Evolutionary conservation across 2,329 filamentous ascomycete species (phyloP).

Genomic region (Sordariomycetes sp.): DNA sequence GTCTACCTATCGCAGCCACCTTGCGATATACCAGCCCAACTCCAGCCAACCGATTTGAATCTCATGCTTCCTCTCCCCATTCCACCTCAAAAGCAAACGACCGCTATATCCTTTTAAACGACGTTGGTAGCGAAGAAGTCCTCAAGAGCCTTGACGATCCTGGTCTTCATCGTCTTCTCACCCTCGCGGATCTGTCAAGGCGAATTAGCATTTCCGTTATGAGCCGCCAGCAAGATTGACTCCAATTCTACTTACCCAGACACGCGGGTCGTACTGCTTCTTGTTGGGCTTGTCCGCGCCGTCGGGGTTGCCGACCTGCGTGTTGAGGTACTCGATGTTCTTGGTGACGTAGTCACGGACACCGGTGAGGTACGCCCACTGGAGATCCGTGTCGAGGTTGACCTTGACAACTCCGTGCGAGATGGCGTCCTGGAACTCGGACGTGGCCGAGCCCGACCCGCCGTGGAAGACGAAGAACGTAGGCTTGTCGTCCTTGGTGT

Average conservation of each 20-base stretch:
- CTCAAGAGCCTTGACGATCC: slow-evolving; percentile 69
- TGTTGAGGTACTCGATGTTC: slow-evolving; percentile 90
- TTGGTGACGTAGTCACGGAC: slow-evolving; percentile 89
- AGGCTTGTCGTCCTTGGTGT: slow-evolving; percentile 69
- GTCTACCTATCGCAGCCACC: not conserved
- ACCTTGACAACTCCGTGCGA: slow-evolving; percentile 96
- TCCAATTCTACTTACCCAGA: slow-evolving; percentile 56
- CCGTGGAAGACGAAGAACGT: slow-evolving; percentile 99
- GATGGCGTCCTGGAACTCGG: slow-evolving; percentile 86
- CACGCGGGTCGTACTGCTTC: slow-evolving; percentile 72
- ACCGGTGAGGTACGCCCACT: slow-evolving; percentile 86
- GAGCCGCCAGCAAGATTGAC: not conserved
- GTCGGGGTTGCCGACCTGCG: slow-evolving; percentile 87
- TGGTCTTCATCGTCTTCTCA: slow-evolving; percentile 89
- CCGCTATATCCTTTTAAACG: slow-evolving; percentile 43
- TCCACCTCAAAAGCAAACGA: not conserved
- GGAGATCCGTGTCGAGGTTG: slow-evolving; percentile 96
- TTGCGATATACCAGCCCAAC: not conserved
- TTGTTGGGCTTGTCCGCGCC: slow-evolving; percentile 98
- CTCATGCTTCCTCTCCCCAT: not conserved
- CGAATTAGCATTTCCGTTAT: not conserved
- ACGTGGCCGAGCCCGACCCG: slow-evolving; percentile 81
- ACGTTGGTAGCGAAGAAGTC: slow-evolving; percentile 85
- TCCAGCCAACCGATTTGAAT: not conserved
- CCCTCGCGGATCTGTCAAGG: slow-evolving; percentile 51